Conservation (phyloP, 768 basidiomycete species). For the Rhodotorula sphaerocarpa region DNA sequence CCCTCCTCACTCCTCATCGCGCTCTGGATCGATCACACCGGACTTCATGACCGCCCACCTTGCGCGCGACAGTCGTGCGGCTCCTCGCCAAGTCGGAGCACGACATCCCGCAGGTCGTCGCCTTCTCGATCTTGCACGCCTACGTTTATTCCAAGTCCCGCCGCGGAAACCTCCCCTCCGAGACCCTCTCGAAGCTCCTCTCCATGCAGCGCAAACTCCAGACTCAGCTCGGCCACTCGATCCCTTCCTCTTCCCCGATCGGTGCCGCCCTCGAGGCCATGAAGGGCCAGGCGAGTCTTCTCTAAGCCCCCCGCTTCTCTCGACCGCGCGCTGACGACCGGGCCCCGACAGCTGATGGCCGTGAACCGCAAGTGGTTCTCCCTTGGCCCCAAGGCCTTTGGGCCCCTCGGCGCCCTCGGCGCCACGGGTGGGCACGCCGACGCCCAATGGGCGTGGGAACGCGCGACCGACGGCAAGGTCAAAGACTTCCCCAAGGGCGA, state of each 20-base stretch:
- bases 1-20: too few relatives aligned
- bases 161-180: conserved; percentile 22
- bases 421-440: conserved; percentile 7
- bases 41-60: too few relatives aligned
- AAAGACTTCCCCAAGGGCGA: conserved; percentile 11
- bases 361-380: conserved; percentile 25
- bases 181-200: conserved; percentile 38
- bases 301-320: too few relatives aligned
- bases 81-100: conserved; percentile 9
- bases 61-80: conserved; percentile 22
- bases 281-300: conserved; percentile 1
- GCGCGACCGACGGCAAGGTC: conserved; percentile 31
- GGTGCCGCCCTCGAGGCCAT: conserved; percentile 18
- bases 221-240: background rate
- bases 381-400: conserved; percentile 21
- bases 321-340: too few relatives aligned
- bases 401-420: conserved; percentile 27
- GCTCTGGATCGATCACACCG: too few relatives aligned
- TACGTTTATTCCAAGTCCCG: conserved; percentile 29
- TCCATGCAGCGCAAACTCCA: conserved; percentile 26
- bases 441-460: conserved; percentile 23
- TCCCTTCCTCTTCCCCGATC: background rate
- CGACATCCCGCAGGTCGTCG: conserved; percentile 13
- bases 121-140: conserved; percentile 31
- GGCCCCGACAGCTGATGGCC: conserved; percentile 11